Percentiles rank a stretch among this genome's conserved stretches.
These are phyloP conservation scores for Parsonsia alboflavescens DNA, from an alignment of 257 asterid genomes.

Conservation along the genomic window DNA sequence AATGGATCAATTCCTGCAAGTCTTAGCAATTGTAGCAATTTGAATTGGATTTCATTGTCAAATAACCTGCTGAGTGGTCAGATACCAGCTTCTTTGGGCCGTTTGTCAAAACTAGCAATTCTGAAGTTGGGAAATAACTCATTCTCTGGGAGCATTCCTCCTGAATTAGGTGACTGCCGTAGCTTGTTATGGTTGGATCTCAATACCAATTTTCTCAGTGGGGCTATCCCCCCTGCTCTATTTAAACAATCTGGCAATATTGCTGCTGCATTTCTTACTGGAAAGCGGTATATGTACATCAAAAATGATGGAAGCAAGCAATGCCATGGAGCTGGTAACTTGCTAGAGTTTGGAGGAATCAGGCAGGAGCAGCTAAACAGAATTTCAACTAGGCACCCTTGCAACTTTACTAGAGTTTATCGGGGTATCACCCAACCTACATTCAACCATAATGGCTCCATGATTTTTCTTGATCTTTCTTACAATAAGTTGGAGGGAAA, in stretches of 20 bases:
- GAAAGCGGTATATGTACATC: conserved; percentile 61
- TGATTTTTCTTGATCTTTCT: conserved; percentile 89
- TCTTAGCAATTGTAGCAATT: conserved; percentile 69
- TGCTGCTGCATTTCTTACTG: conserved; percentile 52
- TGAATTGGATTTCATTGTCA: conserved; percentile 93
- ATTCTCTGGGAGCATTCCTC: conserved; percentile 64
- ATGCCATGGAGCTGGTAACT: conserved; percentile 92
- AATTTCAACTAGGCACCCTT: conserved; percentile 68
- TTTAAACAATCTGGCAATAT: conserved; percentile 86
- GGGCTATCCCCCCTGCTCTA: conserved; percentile 63
- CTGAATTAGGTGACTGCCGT: conserved; percentile 74
- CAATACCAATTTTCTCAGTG: conserved; percentile 60
- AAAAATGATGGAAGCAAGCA: conserved; percentile 73
- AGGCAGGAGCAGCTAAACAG: conserved; percentile 58
- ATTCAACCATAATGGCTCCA: conserved; percentile 83
- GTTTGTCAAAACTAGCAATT: conserved; percentile 60
- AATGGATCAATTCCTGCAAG: conserved; percentile 64
- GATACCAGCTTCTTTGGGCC: conserved; percentile 73
- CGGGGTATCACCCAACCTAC: conserved; percentile 67
- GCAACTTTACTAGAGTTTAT: conserved; percentile 69
- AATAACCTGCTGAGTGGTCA: conserved; percentile 62
- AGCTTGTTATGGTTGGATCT: conserved; percentile 95
- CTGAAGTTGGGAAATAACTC: conserved; percentile 82
- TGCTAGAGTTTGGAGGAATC: conserved; percentile 94
- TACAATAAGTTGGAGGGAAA: conserved; percentile 65